Conservation (phyloP, 306 rosid species). For the Vigna mungo region DNA sequence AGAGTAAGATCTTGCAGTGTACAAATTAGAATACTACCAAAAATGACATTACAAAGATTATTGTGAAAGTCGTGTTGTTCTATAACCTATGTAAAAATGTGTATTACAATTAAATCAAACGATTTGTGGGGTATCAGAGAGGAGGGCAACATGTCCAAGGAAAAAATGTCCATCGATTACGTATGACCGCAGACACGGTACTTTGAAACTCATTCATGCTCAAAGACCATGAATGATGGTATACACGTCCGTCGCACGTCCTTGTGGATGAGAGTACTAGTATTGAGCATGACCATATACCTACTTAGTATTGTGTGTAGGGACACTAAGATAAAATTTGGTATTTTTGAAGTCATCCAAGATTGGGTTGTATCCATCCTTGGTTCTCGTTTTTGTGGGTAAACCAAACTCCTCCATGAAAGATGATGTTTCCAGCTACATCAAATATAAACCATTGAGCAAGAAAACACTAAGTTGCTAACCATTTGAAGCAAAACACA, state of each 20-base stretch:
- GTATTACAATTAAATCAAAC: constrained; percentile 31
- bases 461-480: constrained; percentile 1
- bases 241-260: too few relatives aligned
- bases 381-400: constrained; percentile 86
- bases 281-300: constrained; percentile 3
- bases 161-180: constrained; percentile 12
- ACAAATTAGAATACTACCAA: neutral
- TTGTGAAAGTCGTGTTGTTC: neutral
- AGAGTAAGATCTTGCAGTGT: neutral
- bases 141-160: neutral
- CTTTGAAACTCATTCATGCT: constrained; percentile 1
- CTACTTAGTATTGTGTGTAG: constrained; percentile 82
- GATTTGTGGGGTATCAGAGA: constrained; percentile 6
- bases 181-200: neutral
- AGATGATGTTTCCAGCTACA: constrained; percentile 91
- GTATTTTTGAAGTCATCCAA: constrained; percentile 94
- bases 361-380: constrained; percentile 93
- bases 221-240: constrained; percentile 3
- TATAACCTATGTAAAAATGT: constrained; percentile 12
- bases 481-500: constrained; percentile 17
- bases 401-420: constrained; percentile 98
- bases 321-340: constrained; percentile 85
- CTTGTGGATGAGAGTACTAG: too few relatives aligned
- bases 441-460: constrained; percentile 36
- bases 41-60: neutral